A percentile compares a stretch with the other conserved stretches of the same genome.
Conservation (phyloP, 78 protist genomes). For the Dictyostelium capitatum region DNA sequence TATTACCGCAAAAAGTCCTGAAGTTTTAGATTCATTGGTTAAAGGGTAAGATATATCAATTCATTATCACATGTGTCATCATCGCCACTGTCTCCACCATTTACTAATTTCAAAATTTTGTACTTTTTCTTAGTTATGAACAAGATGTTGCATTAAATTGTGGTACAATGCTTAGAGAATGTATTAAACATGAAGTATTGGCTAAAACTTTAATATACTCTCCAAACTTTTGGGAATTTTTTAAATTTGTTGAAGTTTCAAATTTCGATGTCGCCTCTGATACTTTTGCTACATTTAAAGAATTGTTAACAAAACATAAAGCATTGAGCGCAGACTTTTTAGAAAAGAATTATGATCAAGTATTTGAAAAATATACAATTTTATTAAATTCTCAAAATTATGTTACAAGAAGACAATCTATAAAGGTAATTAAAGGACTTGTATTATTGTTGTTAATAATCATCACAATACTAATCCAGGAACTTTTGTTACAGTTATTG, state of each 20-base stretch:
- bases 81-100: neutral
- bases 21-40: conserved; percentile 80
- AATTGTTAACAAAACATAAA: conserved; percentile 93
- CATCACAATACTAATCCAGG: neutral
- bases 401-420: conserved; percentile 94
- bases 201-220: conserved; percentile 75
- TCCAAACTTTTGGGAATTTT: conserved; percentile 81
- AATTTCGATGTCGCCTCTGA: conserved; percentile 97
- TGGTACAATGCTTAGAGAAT: conserved; percentile 95
- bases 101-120: too few species aligned
- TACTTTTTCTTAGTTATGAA: conserved; percentile 65
- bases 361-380: conserved; percentile 80
- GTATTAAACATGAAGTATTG: conserved; percentile 86
- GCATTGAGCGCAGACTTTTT: conserved; percentile 84
- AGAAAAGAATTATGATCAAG: conserved; percentile 85
- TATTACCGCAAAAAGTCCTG: conserved; percentile 67
- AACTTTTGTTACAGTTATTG: conserved; percentile 80
- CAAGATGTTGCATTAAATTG: conserved; percentile 88
- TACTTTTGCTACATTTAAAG: conserved; percentile 96
- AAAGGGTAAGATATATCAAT: conserved; percentile 76
- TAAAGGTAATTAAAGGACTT: conserved; percentile 82
- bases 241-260: conserved; percentile 86
- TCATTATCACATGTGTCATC: neutral
- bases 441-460: neutral
- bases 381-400: conserved; percentile 91